Evolutionary conservation across 169 alveolate species (phyloP), one percentile per base, ranked within the genome.

Genomic region (Cyclospora cayetanensis): DNA sequence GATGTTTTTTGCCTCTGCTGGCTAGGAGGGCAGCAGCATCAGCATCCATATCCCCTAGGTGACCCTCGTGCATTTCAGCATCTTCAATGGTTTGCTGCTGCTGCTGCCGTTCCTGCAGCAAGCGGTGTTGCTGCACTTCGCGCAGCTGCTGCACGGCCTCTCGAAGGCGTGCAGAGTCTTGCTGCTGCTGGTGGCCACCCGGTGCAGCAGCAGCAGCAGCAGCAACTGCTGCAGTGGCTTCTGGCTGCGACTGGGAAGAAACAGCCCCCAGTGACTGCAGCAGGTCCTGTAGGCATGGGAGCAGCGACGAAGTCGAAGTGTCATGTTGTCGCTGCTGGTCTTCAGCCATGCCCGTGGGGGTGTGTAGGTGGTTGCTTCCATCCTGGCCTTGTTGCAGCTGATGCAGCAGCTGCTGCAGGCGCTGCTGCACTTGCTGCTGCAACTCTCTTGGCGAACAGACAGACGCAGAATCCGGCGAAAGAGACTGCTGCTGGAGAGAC

Each of bases 391-490:
- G 60, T 15, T 46, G 84, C 63, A 72, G 84, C 84, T 72, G 84
- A 53, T 72, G 84, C 84, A 72, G 84, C 84, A 72, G 84, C 84
- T 72, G 84, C 84, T 72, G 84, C 84, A 72, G 84, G 63, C 84
- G 84, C 60, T 72, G 84, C 84, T 72, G 84, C 84, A 72, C 84
- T n/a, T 72, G 84, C 84, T 72, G 84, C 84, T 72, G 84, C 84
- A 72, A 60, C 84, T 72, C 84, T 7, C 25, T 1, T 7, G 84
- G 84, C 9, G 84, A 72, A 37, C 84, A 72, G 22, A 72, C 12
- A 37, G 50, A 15, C 1, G 53, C 42, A 2, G 63, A 27, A 39
- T 72, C 84, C 2, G 63, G 50, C 15, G 63, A 27, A 22, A 9
- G 3, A 25, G 65, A 4, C 66, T 76, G 86, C 86, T 76, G 86